Base-by-base conservation (phyloP, 257 asterid species). In the Avicennia marina region DNA sequence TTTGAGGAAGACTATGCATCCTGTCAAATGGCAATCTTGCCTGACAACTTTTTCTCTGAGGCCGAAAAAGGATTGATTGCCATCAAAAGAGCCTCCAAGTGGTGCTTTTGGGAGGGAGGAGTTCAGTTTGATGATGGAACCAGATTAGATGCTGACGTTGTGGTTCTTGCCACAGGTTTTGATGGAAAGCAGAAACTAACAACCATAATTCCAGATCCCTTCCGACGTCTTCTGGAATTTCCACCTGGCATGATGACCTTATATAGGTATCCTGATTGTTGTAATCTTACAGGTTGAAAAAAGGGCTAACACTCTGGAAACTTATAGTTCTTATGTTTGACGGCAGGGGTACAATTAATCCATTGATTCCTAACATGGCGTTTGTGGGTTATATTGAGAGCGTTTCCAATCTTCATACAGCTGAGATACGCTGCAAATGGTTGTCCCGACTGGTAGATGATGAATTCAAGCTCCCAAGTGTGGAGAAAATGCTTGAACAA, bases 11-110 rank as follows among this genome's bases (percentile, higher is more conserved):
- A 90, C 72, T 87, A 90, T 8, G 98, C 95, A 2, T 87, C 96
- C 0, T 90, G 96, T 41, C 98, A 90, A 47, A 90, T 90, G 98
- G 96, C 98, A 1, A 90, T 90, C 81, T 67, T 90, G 83, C 98
- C 98, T 0, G 82, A 90, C 0, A 75, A 75, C 42, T 87, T 90
- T 78, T 90, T 90, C 76, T 11, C 79, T 0, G 90, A 82, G 76
- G 94, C 86, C 1, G 95, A 90, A 27, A 76, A 87, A 61, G 98
- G 98, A 3, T 82, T 60, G 49, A 87, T 90, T 6, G 46, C 20
- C 48, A 72, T 90, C 51, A 81, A 87, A 71, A 76, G 85, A 65
- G 49, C 95, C 13, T 74, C 87, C 0, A 78, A 82, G 55, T 86
- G 93, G 94, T 75, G 83, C 67, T 89, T 89, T 17, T 71, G 68